Conservation (phyloP, 1,284 basidiomycete genomes). For the Ustilago sp. region DNA sequence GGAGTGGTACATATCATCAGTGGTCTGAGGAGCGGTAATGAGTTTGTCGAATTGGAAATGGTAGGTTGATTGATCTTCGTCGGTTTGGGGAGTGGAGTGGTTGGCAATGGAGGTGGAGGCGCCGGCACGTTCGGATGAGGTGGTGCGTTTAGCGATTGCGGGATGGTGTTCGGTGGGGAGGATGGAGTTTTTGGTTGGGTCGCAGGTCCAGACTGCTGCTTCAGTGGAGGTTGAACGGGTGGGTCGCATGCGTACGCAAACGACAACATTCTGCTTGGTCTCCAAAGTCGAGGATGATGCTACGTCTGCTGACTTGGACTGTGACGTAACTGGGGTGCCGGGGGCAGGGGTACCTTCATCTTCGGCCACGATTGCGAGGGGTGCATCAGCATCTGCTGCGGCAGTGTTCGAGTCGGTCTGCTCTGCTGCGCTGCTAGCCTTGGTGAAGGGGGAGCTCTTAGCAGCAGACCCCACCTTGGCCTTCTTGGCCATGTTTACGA, state of each 20-base stretch:
- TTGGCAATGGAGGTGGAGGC: slow-evolving; percentile 15
- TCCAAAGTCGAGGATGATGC: slow-evolving; percentile 4
- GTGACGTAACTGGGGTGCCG: neutral
- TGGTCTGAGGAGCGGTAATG: slow-evolving; percentile 40
- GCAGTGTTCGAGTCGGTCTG: neutral
- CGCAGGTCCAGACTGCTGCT: slow-evolving; percentile 54
- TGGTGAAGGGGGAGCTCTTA: slow-evolving; percentile 44
- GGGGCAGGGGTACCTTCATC: slow-evolving; percentile 16
- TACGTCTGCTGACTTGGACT: slow-evolving; percentile 16
- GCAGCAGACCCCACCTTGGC: slow-evolving; percentile 42
- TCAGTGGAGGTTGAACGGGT: slow-evolving; percentile 18
- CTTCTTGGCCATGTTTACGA: slow-evolving; percentile 42
- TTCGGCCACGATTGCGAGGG: slow-evolving; percentile 17
- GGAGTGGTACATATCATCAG: slow-evolving; percentile 69
- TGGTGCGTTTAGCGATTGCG: slow-evolving; percentile 60
- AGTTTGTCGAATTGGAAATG: slow-evolving; percentile 66
- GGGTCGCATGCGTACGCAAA: slow-evolving; percentile 65
- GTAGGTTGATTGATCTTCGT: slow-evolving; percentile 54
- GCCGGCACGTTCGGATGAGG: slow-evolving; percentile 48
- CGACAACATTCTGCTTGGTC: slow-evolving; percentile 64
- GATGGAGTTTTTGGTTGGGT: slow-evolving; percentile 50
- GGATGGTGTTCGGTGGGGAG: slow-evolving; percentile 66
- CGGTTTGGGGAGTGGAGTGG: slow-evolving; percentile 25
- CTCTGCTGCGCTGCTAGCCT: slow-evolving; percentile 5
- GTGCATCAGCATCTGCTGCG: slow-evolving; percentile 10